Base-by-base conservation (phyloP, 1,284 basidiomycete species). In the Ceratobasidium sp. region DNA sequence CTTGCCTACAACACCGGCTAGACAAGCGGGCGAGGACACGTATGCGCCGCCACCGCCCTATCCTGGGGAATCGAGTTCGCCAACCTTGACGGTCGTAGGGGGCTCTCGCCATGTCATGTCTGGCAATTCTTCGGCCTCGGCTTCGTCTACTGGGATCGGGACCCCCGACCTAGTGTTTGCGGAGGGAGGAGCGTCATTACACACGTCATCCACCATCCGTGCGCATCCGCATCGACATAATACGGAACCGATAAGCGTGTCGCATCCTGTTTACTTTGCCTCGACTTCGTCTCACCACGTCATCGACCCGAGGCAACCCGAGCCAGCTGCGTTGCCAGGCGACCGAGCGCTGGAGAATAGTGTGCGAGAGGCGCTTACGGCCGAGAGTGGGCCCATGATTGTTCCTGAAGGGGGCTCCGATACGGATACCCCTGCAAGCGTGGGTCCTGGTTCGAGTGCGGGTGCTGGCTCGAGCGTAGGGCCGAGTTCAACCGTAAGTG, bases 131-230 rank as follows among this genome's bases (percentile, higher is more conserved):
- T 73, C 80, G 1, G 78, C 80, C 16, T 79, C 81, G 1, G 79
- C 83, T 49, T 79, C 83, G 54, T 83, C 83, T 73, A 85, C 84
- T 75, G 88, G 88, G 42, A 84, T 86, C 18, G 81, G 87, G 78
- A 91, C 90, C 6, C 89, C 90, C 18, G 90, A 92, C 77, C 82
- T 91, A 60, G 84, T 89, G 73, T 91, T 85, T 75, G 89, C 90
- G 2, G 90, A 92, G 77, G 88, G 91, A 73, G 90, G 90, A 9
- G 67, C 67, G 48, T 70, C 67, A 28, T 40, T 60, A 23, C 44
- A 59, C 18, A n/a, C 53, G 14, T n/a, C 53, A 48, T 59, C 67
- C 0, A 70, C 67, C 4, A 70, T 70, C 42, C 67, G 67, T 8
- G 54, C 67, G 33, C 48, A 46, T 9, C 30, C 18, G 11, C 14